Evolutionary conservation across 2,329 filamentous ascomycete genomes (phyloP), one percentile per base, ranked within the genome.

Genomic region (Aspergillus niger): DNA sequence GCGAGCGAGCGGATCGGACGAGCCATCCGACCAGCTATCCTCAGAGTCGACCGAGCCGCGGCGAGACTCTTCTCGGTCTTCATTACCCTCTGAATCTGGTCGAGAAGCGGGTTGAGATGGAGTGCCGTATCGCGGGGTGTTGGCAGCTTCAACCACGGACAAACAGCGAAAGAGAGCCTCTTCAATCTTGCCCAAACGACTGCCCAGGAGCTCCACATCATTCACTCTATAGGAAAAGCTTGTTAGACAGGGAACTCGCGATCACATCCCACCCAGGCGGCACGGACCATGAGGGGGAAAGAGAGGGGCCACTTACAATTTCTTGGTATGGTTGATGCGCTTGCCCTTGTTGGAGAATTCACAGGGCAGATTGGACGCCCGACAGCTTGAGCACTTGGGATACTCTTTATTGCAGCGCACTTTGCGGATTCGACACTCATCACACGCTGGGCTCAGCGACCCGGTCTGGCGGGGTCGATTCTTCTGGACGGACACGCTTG

Each of bases 371-470:
- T 49, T 49, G 13, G 44, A 49, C 8, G 44, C 44, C 11, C 44
- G 44, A 49, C 44, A 49, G 13, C 44, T 49, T 2, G 44, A 49
- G 15, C 44, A 49, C 7, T 49, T 49, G 22, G 44, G 44, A 49
- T 49, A 49, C 13, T 49, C 44, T 20, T 49, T 49, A 17, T 49
- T 49, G 44, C 44, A 49, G 44, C 44, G 44, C 44, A 49, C 44
- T 24, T 49, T 49, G 22, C 44, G 44, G 44, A 49, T 49, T 24
- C 44, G 44, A 15, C 44, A 49, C 22, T 49, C 44, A 15, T 49
- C 44, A 13, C 44, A 49, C 13, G 44, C 44, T 8, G 44, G 44
- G 13, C 22, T 17, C 22, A 49, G 22, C 24, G 44, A n/a, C 3
- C 24, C 24, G 1, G 22, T 49, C 15, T 15, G 22, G 4, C 44